These are phyloP conservation scores for Solidago caesia DNA, from an alignment of 129 eudicot species.

Conservation along the genomic window DNA sequence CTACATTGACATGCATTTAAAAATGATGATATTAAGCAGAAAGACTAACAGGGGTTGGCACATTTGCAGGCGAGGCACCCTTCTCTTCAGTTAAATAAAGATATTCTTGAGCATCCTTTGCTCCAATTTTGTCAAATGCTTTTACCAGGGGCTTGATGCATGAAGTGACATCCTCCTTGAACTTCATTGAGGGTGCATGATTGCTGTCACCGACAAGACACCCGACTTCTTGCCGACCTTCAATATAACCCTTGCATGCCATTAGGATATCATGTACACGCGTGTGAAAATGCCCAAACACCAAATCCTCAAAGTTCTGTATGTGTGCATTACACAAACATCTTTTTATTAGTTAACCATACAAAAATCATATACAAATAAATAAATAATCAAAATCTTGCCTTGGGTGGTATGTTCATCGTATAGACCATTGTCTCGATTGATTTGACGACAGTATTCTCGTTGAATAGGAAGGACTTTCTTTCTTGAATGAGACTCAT, in stretches of 20 bases:
- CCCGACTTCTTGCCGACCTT: background rate
- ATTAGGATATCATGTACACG: background rate
- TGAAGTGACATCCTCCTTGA: background rate
- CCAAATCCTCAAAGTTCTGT: background rate
- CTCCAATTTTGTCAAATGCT: background rate
- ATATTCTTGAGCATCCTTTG: background rate
- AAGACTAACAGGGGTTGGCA: background rate
- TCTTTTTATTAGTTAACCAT: background rate
- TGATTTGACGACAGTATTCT: background rate
- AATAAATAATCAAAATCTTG: background rate
- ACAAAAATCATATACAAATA: background rate
- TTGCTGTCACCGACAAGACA: background rate
- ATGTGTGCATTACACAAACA: background rate
- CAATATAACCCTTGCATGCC: background rate
- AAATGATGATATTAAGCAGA: background rate
- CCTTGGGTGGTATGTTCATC: background rate
- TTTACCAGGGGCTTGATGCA: background rate
- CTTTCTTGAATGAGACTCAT: background rate
- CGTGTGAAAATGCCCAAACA: background rate
- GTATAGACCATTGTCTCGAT: background rate
- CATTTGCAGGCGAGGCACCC: background rate
- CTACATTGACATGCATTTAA: background rate
- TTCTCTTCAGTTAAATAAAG: background rate
- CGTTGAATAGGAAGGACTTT: background rate
- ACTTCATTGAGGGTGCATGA: background rate